phyloP scores from a whole-genome alignment of 176 grass and related monocot species.

The Chloris gayana region DNA sequence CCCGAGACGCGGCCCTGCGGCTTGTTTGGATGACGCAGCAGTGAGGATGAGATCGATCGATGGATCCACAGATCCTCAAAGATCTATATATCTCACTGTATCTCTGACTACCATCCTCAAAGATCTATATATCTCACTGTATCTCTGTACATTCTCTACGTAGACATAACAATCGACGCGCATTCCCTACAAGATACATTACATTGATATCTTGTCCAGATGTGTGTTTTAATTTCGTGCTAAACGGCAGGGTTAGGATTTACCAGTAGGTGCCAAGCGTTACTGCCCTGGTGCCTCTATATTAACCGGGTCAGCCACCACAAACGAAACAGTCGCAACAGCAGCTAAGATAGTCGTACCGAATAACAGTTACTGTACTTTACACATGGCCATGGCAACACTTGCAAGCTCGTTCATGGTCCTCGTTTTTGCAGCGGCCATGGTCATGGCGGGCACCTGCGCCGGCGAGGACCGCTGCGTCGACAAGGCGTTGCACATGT shows the following conservation, averaged over 20 bases:
- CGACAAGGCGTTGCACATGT: not conserved
- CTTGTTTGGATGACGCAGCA: too few relatives aligned
- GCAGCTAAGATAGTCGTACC: not conserved
- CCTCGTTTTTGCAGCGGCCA: not conserved
- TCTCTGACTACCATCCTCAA: not conserved
- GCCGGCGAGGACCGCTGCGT: not conserved
- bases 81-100: not conserved
- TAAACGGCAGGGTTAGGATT: not conserved
- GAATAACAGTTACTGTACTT: not conserved
- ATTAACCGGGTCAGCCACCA: not conserved
- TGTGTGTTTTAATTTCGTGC: not conserved
- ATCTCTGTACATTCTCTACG: not conserved
- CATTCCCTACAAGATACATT: not conserved
- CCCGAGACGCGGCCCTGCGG: too few relatives aligned
- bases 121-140: too few relatives aligned
- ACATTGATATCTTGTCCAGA: not conserved
- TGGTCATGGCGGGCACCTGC: not conserved
- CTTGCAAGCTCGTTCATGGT: too few relatives aligned
- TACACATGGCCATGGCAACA: not conserved
- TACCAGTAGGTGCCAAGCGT: too few relatives aligned
- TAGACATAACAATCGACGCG: not conserved
- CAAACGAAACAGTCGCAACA: not conserved
- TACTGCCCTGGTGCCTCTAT: too few relatives aligned
- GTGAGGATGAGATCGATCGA: too few relatives aligned
- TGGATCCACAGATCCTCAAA: too few relatives aligned